Evolutionary conservation across 495 filamentous ascomycete genomes (phyloP), one percentile per base, ranked within the genome.

Genomic region (Chaetomium cochliodes): DNA sequence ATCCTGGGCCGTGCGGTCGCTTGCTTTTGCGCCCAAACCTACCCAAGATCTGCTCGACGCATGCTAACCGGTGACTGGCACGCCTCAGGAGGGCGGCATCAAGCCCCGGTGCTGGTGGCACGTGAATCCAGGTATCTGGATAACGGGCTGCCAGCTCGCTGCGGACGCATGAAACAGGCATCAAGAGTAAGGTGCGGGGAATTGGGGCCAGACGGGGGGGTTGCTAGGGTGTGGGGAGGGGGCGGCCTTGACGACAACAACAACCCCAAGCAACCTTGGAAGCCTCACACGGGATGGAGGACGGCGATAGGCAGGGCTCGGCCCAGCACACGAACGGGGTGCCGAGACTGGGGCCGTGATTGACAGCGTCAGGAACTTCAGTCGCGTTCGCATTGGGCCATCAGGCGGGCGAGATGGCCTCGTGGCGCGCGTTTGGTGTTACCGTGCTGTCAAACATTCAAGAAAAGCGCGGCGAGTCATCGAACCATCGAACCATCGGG

Each of bases 21-120:
- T 47, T 57, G 52, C 55, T 64, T 67, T 70, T 63, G 62, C 52
- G 65, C 68, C 68, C 68, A 70, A 70, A 53, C 42, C 58, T 60
- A 67, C 62, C 68, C 65, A 67, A 67, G 59, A 63, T 63, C 60
- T 28, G 53, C 37, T 63, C 20, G 37, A 57, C 46, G 51, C 65
- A 50, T 39, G 62, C 44, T 64, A 67, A 52, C 57, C 44, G 60
- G 66, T 57, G 61, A 64, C 57, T 50, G 56, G 13, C 58, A 13
- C 42, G 25, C n/a, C 44, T 33, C 50, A 15, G 37, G n/a, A 5
- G 4, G 5, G 33, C 51, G 20, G 53, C 53, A 37, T 64, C 44
- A 15, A 50, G 30, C 41, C 52, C 22, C 58, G 39, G 50, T 51
- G 60, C 37, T 26, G 4, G 47, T 55, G 39, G 61, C 49, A 51